phyloP scores from a whole-genome alignment of 805 yeast genomes.

The Pichia phayaonensis region DNA sequence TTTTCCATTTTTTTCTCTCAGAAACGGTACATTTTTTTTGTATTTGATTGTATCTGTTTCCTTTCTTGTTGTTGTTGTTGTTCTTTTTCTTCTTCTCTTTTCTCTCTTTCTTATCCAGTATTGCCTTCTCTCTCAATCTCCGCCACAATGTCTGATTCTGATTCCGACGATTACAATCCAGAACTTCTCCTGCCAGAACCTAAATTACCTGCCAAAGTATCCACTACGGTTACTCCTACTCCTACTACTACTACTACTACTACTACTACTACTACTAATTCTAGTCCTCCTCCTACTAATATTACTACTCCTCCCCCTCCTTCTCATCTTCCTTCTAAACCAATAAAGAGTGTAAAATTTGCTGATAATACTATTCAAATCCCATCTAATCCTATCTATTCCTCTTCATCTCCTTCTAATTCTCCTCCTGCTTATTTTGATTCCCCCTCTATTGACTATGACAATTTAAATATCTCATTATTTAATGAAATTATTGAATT shows the following conservation, averaged over 20 bases:
- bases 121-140: neutral
- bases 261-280: neutral
- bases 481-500: slow-evolving; percentile 28
- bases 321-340: neutral
- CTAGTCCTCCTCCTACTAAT: neutral
- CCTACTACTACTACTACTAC: too few species aligned
- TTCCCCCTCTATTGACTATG: neutral
- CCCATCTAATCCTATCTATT: neutral
- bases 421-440: neutral
- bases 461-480: slow-evolving; percentile 25
- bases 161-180: neutral
- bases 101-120: neutral
- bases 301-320: neutral
- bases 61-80: slow-evolving; percentile 10
- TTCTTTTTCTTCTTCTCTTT: slow-evolving; percentile 3
- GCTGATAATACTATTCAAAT: slow-evolving; percentile 3
- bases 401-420: neutral
- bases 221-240: neutral
- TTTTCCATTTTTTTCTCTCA: too few species aligned
- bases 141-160: neutral
- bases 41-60: too few species aligned
- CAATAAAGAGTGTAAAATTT: slow-evolving; percentile 6
- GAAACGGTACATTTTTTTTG: too few species aligned
- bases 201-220: neutral
- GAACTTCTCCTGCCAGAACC: neutral